Evolutionary conservation across 768 basidiomycete species (phyloP).

Genomic region (Cystofilobasidium bisporidii): DNA sequence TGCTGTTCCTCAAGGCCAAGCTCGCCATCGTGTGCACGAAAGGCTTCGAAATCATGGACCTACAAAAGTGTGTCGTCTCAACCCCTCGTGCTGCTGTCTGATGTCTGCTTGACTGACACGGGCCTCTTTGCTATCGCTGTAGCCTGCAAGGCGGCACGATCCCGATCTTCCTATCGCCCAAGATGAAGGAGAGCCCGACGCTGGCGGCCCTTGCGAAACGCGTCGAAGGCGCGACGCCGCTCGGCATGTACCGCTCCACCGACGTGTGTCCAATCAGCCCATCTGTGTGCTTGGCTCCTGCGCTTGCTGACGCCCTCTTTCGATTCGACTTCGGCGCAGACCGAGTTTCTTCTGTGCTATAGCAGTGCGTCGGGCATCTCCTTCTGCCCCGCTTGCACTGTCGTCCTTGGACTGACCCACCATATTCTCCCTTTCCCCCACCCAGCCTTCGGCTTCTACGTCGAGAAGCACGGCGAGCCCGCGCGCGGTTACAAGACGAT

Average conservation of each 20-base stretch:
- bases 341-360: slow-evolving; percentile 82
- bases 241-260: slow-evolving; percentile 80
- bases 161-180: slow-evolving; percentile 49
- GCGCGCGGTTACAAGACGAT: slow-evolving; percentile 59
- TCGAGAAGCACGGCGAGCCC: slow-evolving; percentile 82
- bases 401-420: slow-evolving; percentile 3
- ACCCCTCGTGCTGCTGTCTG: background rate
- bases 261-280: slow-evolving; percentile 42
- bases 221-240: slow-evolving; percentile 67
- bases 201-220: slow-evolving; percentile 64
- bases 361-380: slow-evolving; percentile 51
- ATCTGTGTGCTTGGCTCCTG: background rate
- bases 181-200: slow-evolving; percentile 54
- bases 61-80: slow-evolving; percentile 62
- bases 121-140: background rate
- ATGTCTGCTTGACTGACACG: background rate
- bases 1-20: slow-evolving; percentile 80
- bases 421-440: slow-evolving; percentile 10
- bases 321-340: slow-evolving; percentile 31
- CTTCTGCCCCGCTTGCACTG: background rate
- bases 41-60: slow-evolving; percentile 96
- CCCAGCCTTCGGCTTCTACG: slow-evolving; percentile 80
- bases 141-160: slow-evolving; percentile 75
- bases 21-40: slow-evolving; percentile 87
- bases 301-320: background rate